These are phyloP conservation scores for Globisporangium paroecandrum DNA, from an alignment of 352 stramenopile species.

Conservation along the genomic window DNA sequence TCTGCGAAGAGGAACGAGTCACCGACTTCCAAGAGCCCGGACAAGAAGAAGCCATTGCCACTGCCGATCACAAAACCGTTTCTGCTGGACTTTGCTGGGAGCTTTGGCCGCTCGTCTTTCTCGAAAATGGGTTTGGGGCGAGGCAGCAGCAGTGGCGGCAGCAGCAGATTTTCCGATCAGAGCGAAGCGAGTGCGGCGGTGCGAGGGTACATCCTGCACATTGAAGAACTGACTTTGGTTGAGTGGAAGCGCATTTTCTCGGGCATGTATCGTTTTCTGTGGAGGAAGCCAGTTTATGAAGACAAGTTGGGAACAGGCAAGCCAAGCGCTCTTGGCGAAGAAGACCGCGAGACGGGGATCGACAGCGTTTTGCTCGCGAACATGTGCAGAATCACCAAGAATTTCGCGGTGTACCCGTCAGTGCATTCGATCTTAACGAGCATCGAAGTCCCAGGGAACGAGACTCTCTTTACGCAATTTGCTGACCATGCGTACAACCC, in stretches of 20 bases:
- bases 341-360: conserved; percentile 30
- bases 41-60: conserved; percentile 7
- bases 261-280: conserved; percentile 57
- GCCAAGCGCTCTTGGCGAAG: background rate
- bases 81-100: conserved; percentile 12
- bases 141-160: conserved; percentile 24
- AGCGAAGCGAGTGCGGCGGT: conserved; percentile 29
- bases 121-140: conserved; percentile 6
- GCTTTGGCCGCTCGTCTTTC: conserved; percentile 12
- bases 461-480: conserved; percentile 48
- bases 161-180: conserved; percentile 38
- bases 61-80: conserved; percentile 13
- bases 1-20: background rate
- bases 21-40: background rate
- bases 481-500: conserved; percentile 56
- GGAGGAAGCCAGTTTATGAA: conserved; percentile 7
- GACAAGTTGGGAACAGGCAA: background rate
- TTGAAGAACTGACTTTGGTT: conserved; percentile 58
- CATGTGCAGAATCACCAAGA: conserved; percentile 69
- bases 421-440: conserved; percentile 55
- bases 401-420: conserved; percentile 61
- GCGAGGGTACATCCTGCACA: conserved; percentile 57
- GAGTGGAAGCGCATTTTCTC: conserved; percentile 78
- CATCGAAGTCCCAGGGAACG: conserved; percentile 27
- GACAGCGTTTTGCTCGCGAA: conserved; percentile 62